Conservation (phyloP, 1,284 basidiomycete genomes). For the Sanguinoderma infundibulare region DNA sequence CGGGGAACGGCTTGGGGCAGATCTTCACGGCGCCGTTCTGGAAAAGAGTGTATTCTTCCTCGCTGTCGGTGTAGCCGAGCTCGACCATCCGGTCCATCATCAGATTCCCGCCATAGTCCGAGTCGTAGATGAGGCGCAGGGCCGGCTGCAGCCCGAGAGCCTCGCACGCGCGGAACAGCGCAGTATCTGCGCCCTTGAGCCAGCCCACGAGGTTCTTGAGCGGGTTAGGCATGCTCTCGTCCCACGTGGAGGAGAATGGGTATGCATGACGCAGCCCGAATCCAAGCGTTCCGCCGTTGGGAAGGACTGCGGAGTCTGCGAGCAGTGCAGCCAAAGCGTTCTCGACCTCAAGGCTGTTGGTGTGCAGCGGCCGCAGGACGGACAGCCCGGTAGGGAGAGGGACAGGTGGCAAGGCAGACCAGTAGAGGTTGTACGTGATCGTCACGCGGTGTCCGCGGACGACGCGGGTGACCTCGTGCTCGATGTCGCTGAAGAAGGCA, state of each 20-base stretch:
- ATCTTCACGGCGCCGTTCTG: too few relatives aligned
- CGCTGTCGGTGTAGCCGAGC: background rate
- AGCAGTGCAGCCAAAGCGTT: background rate
- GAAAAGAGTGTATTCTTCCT: too few relatives aligned
- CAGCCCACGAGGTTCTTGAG: background rate
- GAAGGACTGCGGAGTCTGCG: too few relatives aligned
- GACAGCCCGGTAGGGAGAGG: background rate
- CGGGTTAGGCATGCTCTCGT: background rate
- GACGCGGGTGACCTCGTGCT: slow-evolving; percentile 48
- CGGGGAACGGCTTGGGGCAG: too few relatives aligned
- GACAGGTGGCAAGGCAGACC: background rate
- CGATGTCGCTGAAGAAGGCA: slow-evolving; percentile 49
- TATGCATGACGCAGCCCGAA: slow-evolving; percentile 43
- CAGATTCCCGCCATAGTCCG: background rate
- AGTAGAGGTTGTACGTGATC: slow-evolving; percentile 46
- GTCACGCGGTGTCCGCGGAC: slow-evolving; percentile 45
- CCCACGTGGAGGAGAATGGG: slow-evolving; percentile 12
- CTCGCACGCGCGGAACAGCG: background rate
- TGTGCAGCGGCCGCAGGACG: background rate
- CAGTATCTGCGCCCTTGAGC: slow-evolving; percentile 13
- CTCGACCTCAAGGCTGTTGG: too few relatives aligned
- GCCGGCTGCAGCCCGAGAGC: background rate
- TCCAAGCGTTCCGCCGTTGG: slow-evolving; percentile 42
- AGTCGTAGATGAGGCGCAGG: background rate
- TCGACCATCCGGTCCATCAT: background rate